Evolutionary conservation across 305 asterid genomes (phyloP).

Genomic region (Solanum hybrid): DNA sequence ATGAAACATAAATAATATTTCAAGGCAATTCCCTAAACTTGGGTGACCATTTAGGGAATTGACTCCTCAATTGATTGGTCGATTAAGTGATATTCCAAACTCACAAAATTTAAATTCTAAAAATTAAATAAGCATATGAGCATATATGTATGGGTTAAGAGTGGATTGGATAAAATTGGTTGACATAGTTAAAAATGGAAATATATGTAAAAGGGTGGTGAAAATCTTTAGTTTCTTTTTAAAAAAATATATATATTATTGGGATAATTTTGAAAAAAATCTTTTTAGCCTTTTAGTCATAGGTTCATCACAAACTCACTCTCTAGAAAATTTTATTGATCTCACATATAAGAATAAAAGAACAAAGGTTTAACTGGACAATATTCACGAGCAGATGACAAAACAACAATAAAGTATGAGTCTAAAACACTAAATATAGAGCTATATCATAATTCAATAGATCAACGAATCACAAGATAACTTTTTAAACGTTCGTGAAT

Average conservation of each 20-base stretch:
- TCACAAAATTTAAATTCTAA: background rate
- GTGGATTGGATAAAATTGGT: background rate
- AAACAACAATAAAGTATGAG: fast-evolving
- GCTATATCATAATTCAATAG: background rate
- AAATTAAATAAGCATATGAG: background rate
- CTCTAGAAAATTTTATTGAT: no score
- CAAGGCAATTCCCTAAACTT: no score
- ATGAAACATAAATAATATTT: no score
- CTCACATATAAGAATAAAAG: background rate
- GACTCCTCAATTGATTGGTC: no score
- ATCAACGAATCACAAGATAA: background rate
- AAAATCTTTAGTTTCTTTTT: background rate
- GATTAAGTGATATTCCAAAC: background rate
- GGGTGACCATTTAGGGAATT: no score
- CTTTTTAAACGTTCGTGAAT: no score
- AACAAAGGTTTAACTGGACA: no score
- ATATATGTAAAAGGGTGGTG: background rate
- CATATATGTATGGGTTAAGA: background rate
- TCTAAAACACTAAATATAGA: no score
- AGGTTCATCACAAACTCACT: background rate
- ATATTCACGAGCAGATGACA: background rate
- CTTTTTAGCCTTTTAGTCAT: background rate
- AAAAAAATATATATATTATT: background rate
- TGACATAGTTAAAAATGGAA: background rate
- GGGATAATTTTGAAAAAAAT: background rate